Conservation (phyloP, 2,329 filamentous ascomycete genomes). For the Trichoderma polysporum region DNA sequence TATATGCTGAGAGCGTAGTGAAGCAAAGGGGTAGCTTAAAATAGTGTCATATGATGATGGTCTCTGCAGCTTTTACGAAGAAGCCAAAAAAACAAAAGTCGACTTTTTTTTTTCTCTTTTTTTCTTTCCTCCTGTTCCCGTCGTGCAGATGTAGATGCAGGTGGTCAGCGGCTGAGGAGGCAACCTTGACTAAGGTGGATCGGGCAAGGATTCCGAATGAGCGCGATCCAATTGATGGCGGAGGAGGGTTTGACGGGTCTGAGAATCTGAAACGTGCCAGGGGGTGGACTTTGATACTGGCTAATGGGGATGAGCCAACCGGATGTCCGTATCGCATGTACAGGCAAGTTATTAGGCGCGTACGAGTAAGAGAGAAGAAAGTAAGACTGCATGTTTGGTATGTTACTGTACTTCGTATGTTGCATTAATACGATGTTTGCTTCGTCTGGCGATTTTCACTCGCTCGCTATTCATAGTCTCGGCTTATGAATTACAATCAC, state of each 20-base stretch:
- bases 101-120: background rate
- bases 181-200: slow-evolving; percentile 8
- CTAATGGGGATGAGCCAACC: background rate
- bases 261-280: slow-evolving; percentile 9
- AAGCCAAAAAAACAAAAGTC: background rate
- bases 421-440: too few species aligned
- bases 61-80: background rate
- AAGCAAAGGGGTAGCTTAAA: too few species aligned
- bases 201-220: slow-evolving; percentile 10
- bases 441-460: background rate
- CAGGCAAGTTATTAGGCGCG: background rate
- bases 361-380: background rate
- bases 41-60: background rate
- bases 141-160: too few species aligned
- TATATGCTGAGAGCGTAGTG: too few species aligned
- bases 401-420: background rate
- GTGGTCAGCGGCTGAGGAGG: too few species aligned
- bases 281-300: background rate
- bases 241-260: background rate
- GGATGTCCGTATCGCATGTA: background rate
- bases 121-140: background rate
- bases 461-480: background rate
- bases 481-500: too few species aligned
- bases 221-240: slow-evolving; percentile 1
- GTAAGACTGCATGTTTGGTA: background rate